Evolutionary conservation across 495 filamentous ascomycete genomes (phyloP).

Genomic region (Cercophora sp.): DNA sequence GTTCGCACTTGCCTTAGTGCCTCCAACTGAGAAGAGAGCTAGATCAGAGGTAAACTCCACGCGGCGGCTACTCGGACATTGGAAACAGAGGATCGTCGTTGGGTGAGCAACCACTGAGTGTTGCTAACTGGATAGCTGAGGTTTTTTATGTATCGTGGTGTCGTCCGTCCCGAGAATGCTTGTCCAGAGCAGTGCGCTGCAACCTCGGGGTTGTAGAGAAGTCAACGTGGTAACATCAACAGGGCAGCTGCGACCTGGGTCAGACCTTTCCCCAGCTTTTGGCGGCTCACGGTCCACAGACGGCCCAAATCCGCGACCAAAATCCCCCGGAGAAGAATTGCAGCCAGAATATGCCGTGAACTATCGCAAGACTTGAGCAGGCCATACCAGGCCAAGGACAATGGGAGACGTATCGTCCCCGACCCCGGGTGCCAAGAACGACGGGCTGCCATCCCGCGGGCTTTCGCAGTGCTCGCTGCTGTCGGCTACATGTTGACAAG

Average conservation of each 20-base stretch:
- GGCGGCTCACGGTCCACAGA: background rate
- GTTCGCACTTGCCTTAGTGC: no score
- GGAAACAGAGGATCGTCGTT: background rate
- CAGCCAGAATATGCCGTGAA: no score
- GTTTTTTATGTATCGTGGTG: background rate
- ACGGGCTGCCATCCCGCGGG: slow-evolving; percentile 7
- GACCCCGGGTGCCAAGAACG: background rate
- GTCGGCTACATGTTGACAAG: slow-evolving; percentile 2
- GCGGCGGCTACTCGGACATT: background rate
- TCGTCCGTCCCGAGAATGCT: background rate
- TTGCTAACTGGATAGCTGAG: background rate
- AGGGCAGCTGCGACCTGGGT: background rate
- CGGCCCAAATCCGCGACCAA: no score
- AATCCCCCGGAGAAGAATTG: no score
- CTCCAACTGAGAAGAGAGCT: no score
- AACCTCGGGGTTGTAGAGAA: no score
- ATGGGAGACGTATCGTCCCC: background rate
- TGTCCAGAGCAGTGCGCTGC: slow-evolving; percentile 2
- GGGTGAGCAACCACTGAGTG: background rate
- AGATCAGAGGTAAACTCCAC: background rate
- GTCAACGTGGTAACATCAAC: no score
- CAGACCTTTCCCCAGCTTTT: background rate
- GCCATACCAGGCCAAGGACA: no score
- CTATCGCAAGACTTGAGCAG: no score
- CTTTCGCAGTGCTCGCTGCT: background rate